Evolutionary conservation across 108 stramenopile species (phyloP).

Genomic region (Cyclotella baltica): DNA sequence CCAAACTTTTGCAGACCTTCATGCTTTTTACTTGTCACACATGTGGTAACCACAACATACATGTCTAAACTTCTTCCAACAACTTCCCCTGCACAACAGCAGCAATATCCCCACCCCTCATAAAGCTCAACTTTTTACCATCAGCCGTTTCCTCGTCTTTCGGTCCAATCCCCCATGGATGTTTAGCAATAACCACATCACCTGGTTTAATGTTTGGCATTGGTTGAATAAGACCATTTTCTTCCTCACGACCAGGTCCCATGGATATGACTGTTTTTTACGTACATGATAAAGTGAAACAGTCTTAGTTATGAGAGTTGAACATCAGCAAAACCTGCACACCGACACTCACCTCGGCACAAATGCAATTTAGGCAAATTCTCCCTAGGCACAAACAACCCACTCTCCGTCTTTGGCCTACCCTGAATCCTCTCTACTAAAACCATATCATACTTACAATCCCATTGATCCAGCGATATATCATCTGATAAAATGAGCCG

Average conservation of each 20-base stretch:
- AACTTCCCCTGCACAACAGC: conserved; percentile 74
- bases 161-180: conserved; percentile 95
- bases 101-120: conserved; percentile 82
- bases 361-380: conserved; percentile 87
- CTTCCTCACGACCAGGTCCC: conserved; percentile 87
- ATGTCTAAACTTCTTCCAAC: conserved; percentile 35
- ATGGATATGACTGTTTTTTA: conserved; percentile 64
- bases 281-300: neutral
- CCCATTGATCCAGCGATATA: conserved; percentile 40
- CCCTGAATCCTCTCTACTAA: conserved; percentile 88
- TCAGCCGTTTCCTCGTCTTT: conserved; percentile 89
- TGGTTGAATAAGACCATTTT: conserved; percentile 80
- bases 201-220: conserved; percentile 83
- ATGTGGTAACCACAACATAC: too few species aligned
- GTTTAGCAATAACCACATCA: conserved; percentile 83
- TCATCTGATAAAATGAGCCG: conserved; percentile 65
- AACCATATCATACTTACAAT: conserved; percentile 88
- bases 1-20: too few species aligned
- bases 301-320: neutral
- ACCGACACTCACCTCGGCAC: conserved; percentile 55
- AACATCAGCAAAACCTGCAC: conserved; percentile 1
- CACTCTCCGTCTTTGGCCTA: conserved; percentile 64
- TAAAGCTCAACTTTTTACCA: conserved; percentile 89
- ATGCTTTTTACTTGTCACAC: too few species aligned
- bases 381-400: conserved; percentile 81